Base-by-base conservation (phyloP, 2,329 filamentous ascomycete genomes). In the Fusarium aywerte region DNA sequence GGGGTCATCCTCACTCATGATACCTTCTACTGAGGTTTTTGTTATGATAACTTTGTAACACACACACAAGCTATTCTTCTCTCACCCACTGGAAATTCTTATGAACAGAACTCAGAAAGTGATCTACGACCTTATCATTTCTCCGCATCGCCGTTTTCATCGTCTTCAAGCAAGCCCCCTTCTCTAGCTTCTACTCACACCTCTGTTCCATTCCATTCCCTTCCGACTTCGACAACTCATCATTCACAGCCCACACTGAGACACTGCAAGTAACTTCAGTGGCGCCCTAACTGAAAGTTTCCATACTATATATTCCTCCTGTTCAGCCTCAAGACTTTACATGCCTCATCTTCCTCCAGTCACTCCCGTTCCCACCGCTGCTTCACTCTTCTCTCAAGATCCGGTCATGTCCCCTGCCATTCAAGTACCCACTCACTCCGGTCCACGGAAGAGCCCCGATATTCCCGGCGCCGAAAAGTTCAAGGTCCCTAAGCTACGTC, bases 401-500 rank as follows among this genome's bases (percentile, higher is more conserved):
- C 64, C 67, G 51, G 67, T 69, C 69, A 71, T 75, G 68, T 72
- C 75, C 29, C 75, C 75, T 62, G 72, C 74, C 50, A 49, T 67
- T 25, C 69, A 72, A 53, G 60, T 60, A 45, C 56, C 66, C 53
- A 62, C 65, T 23, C 63, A 56, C 36, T 51, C 60, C 57, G 55
- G 58, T 16, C 39, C 53, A 49, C 71, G 54, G 52, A 45, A 63
- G 40, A 38, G 64, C 59, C 56, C 56, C 49, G 47, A 60, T 57
- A 66, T 58, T 36, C 54, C 62, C 51, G 67, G 52, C 33, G 43
- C 60, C 58, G 61, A 40, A 23, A 36, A 59, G 40, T 84, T 85
- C 70, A 65, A 77, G 5, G 75, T 83, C 39, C 87, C 87, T 36
- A 87, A 84, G 70, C 81, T 90, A 47, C 85, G 87, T 18, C 81